A percentile compares a stretch with the other conserved stretches of the same genome.
Conservation (phyloP, 306 rosid species). For the Phaseolus lunatus region DNA sequence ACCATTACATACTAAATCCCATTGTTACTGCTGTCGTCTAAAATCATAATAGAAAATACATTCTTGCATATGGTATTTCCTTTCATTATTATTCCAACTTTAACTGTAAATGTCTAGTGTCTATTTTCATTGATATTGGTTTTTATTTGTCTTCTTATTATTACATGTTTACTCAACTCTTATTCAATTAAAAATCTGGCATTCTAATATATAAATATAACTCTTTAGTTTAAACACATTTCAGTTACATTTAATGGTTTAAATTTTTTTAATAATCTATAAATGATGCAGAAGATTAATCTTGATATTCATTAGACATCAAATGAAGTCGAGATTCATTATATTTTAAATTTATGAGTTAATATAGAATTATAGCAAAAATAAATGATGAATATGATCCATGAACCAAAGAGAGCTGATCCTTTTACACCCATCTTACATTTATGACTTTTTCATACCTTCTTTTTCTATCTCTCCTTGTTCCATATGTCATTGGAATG, state of each 20-base stretch:
- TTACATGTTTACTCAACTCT: neutral
- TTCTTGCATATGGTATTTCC: neutral
- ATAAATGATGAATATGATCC: constrained; percentile 17
- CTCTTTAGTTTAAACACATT: neutral
- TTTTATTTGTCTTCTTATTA: neutral
- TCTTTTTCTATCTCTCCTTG: neutral
- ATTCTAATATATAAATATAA: neutral
- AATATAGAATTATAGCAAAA: neutral
- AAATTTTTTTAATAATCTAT: neutral
- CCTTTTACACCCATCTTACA: neutral
- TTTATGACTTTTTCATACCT: neutral
- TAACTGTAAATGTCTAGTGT: neutral
- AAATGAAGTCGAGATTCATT: neutral
- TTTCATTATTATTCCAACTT: neutral
- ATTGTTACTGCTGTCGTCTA: neutral
- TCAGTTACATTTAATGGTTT: neutral
- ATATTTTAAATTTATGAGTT: neutral
- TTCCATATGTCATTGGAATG: neutral
- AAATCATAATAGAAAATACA: neutral
- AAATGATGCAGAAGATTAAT: neutral
- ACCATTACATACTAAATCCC: no score
- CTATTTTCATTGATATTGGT: neutral
- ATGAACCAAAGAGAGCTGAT: constrained; percentile 9
- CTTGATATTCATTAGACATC: neutral
- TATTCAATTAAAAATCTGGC: neutral